A percentile compares a stretch with the other conserved stretches of the same genome.
These are phyloP conservation scores for Biscogniauxia marginata DNA, from an alignment of 2,329 filamentous ascomycete genomes.

Conservation along the genomic window DNA sequence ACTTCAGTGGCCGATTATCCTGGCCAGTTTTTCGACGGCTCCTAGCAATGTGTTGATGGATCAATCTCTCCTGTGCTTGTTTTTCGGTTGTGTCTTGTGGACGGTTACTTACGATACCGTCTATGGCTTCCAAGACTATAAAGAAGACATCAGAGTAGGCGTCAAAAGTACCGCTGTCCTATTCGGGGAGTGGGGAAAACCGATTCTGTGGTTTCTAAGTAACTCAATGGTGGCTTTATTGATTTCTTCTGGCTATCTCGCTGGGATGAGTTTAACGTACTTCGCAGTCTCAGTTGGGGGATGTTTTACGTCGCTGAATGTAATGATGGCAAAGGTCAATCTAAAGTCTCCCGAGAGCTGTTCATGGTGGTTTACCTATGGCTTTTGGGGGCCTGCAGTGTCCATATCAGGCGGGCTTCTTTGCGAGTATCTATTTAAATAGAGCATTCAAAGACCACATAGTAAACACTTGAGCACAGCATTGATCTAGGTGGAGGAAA, in stretches of 20 bases:
- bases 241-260: background rate
- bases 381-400: conserved; percentile 16
- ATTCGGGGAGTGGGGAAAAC: conserved; percentile 8
- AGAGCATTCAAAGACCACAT: too few species aligned
- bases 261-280: background rate
- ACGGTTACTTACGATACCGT: conserved; percentile 29
- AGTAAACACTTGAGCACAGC: too few species aligned
- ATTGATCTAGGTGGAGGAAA: too few species aligned
- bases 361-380: conserved; percentile 20
- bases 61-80: conserved; percentile 10
- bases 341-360: conserved; percentile 12
- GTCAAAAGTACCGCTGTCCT: conserved; percentile 28
- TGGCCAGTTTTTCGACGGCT: conserved; percentile 16
- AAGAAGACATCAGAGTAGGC: conserved; percentile 25
- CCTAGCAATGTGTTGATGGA: conserved; percentile 6
- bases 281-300: conserved; percentile 7
- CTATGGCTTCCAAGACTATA: conserved; percentile 29
- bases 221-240: background rate
- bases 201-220: conserved; percentile 2
- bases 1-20: conserved; percentile 22
- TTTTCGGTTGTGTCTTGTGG: conserved; percentile 20
- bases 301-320: background rate
- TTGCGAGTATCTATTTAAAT: conserved; percentile 3
- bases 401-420: conserved; percentile 5
- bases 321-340: conserved; percentile 16